Evolutionary conservation across 2,329 filamentous ascomycete genomes (phyloP).

Genomic region (Penicillium hordei): DNA sequence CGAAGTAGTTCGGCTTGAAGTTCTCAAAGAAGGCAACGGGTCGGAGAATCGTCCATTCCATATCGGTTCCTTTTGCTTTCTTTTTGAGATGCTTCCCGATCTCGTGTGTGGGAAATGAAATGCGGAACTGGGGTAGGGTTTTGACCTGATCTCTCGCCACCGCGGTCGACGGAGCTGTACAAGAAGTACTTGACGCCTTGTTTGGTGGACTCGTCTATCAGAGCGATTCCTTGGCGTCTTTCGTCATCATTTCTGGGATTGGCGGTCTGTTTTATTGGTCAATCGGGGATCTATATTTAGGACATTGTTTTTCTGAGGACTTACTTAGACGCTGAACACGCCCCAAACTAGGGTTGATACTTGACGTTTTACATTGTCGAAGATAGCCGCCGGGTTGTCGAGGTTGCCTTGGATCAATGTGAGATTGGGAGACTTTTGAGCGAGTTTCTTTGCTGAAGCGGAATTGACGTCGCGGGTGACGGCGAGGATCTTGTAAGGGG

Average conservation of each 20-base stretch:
- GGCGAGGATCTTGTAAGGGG: slow-evolving; percentile 55
- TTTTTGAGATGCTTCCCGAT: slow-evolving; percentile 63
- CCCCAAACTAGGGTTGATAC: slow-evolving; percentile 52
- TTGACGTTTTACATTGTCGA: slow-evolving; percentile 45
- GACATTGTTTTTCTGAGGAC: not conserved
- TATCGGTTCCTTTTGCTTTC: slow-evolving; percentile 43
- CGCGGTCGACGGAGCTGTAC: slow-evolving; percentile 64
- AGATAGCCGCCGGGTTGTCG: slow-evolving; percentile 52
- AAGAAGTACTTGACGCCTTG: slow-evolving; percentile 61
- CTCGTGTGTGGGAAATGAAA: slow-evolving; percentile 60
- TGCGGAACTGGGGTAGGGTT: slow-evolving; percentile 59
- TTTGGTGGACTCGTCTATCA: slow-evolving; percentile 60
- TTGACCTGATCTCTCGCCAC: slow-evolving; percentile 55
- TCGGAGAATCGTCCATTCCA: slow-evolving; percentile 63
- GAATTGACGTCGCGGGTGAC: slow-evolving; percentile 57
- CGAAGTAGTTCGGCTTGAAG: slow-evolving; percentile 48
- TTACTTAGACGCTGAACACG: slow-evolving; percentile 62
- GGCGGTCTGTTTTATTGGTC: not conserved
- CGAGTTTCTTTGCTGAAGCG: slow-evolving; percentile 46
- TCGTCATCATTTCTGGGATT: slow-evolving; percentile 32
- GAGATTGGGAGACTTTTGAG: slow-evolving; percentile 48
- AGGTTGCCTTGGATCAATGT: slow-evolving; percentile 60
- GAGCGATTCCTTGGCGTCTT: slow-evolving; percentile 56
- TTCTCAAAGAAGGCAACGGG: slow-evolving; percentile 65
- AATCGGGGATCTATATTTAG: too few relatives aligned